phyloP scores from a whole-genome alignment of 2,329 filamentous ascomycete genomes.

The Fusarium sp. region DNA sequence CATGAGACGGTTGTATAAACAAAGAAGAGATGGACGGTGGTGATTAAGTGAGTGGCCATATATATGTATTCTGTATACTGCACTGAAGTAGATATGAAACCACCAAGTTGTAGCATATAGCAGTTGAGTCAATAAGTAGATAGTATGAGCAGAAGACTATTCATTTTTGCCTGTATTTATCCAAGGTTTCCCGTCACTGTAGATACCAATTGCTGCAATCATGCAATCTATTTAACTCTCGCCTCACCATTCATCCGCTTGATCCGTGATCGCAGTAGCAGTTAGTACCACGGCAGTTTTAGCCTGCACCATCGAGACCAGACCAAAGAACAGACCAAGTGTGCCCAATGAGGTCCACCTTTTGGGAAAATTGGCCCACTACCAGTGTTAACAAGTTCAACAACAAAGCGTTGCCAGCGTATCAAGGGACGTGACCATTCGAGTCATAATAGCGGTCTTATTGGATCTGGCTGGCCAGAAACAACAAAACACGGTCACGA shows the following conservation, averaged over 20 bases:
- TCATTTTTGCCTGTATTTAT: constrained; percentile 10
- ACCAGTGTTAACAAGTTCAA: constrained; percentile 19
- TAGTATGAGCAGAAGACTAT: constrained; percentile 1
- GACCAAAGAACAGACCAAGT: constrained; percentile 4
- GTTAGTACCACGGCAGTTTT: not conserved
- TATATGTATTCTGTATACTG: constrained; percentile 10
- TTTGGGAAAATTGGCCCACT: constrained; percentile 17
- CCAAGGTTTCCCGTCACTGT: constrained; percentile 12
- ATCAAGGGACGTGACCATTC: constrained; percentile 28
- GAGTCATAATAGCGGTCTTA: constrained; percentile 31
- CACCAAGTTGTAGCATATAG: not conserved
- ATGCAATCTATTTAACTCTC: constrained; percentile 1
- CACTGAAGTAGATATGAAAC: not conserved
- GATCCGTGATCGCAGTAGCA: constrained; percentile 12
- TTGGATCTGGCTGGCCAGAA: constrained; percentile 8
- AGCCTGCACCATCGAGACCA: not conserved
- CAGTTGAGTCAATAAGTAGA: not conserved
- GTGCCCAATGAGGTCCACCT: constrained; percentile 9
- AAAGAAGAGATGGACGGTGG: constrained; percentile 6
- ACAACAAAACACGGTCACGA: constrained; percentile 15
- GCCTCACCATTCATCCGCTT: constrained; percentile 10
- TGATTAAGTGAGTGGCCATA: not conserved
- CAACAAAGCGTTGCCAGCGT: constrained; percentile 32
- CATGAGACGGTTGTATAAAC: constrained; percentile 17
- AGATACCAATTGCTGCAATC: constrained; percentile 10